Evolutionary conservation across 2,329 filamentous ascomycete genomes (phyloP).

Genomic region (Scedosporium aurantiacum): DNA sequence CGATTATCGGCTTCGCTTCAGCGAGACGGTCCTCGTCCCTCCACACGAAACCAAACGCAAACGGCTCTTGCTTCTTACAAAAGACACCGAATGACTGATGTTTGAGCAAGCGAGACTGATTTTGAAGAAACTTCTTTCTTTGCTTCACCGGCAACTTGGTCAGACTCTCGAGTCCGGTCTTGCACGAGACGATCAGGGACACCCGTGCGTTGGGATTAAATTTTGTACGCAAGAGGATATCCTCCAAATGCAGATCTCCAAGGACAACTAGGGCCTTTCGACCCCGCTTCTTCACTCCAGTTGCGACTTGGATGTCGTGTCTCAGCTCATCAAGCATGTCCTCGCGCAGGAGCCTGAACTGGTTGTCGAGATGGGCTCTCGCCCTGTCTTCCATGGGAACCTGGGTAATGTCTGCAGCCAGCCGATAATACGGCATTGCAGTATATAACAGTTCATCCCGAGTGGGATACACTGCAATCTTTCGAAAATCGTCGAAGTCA

Average conservation of each 20-base stretch:
- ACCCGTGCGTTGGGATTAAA: conserved; percentile 4
- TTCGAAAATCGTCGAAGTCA: conserved; percentile 49
- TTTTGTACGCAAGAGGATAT: conserved; percentile 24
- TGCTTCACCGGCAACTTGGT: conserved; percentile 14
- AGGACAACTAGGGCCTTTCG: conserved; percentile 26
- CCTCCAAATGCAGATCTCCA: conserved; percentile 23
- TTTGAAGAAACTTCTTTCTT: conserved; percentile 32
- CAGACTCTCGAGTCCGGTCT: conserved; percentile 35
- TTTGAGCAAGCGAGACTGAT: conserved; percentile 39
- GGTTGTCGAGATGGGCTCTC: conserved; percentile 51
- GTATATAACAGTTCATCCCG: conserved; percentile 48
- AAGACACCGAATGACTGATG: conserved; percentile 53
- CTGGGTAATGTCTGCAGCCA: conserved; percentile 26
- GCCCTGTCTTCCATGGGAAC: conserved; percentile 24
- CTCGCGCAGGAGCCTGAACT: conserved; percentile 60
- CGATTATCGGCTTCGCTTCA: conserved; percentile 31
- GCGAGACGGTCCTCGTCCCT: conserved; percentile 36
- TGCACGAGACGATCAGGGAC: conserved; percentile 19
- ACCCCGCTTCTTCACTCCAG: conserved; percentile 1
- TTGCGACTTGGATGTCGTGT: conserved; percentile 37
- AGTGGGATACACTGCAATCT: conserved; percentile 56
- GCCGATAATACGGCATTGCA: conserved; percentile 43
- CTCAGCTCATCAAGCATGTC: conserved; percentile 59
- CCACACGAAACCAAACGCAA: conserved; percentile 50
- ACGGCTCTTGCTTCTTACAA: conserved; percentile 34